Evolutionary conservation across 2,329 filamentous ascomycete genomes (phyloP), one percentile per base, ranked within the genome.

Genomic region (Pseudogymnoascus sp.): DNA sequence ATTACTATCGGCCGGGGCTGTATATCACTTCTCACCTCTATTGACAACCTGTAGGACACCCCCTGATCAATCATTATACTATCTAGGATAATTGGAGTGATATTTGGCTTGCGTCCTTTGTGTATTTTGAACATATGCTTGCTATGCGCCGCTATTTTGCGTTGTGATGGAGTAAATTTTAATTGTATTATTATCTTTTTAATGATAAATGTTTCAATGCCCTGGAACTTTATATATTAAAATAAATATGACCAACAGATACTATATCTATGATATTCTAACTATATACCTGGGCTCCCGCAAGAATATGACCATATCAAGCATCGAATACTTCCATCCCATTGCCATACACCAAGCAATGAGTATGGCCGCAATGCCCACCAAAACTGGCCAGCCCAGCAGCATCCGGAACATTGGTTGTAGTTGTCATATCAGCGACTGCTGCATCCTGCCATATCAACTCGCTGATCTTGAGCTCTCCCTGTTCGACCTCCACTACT

Each of bases 321-420:
- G 13, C 35, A 26, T 60, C 59, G 31, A 60, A 60, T n/a, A 60
- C 17, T 11, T 40, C 59, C 23, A 60, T 42, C 33, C 59, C 59
- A 38, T 60, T 60, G 21, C 59, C 59, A 42, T 60, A 60, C 21
- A 60, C 59, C 35, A 60, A 31, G 33, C 59, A 60, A 42, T 60
- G 59, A 1, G 15, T 29, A 31, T 60, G 59, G 35, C 59, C 9
- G 7, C 59, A 60, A 17, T 19, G 21, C 15, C 59, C 38, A 40
- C 13, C 35, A 1, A 60, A 40, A 26, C 9, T n/a, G 5, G 26
- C 59, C 26, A 60, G 4, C 2, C 59, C 59, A 4, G 59, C 59
- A 15, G 59, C 59, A 60, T 60, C 59, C 5, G 59, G 21, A 42
- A 60, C 59, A 26, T 17, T 40, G 19, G 59, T 60, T 23, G 59